Evolutionary conservation across 2,329 filamentous ascomycete species (phyloP), one percentile per base, ranked within the genome.

Genomic region (Pseudohalonectria lignicola): DNA sequence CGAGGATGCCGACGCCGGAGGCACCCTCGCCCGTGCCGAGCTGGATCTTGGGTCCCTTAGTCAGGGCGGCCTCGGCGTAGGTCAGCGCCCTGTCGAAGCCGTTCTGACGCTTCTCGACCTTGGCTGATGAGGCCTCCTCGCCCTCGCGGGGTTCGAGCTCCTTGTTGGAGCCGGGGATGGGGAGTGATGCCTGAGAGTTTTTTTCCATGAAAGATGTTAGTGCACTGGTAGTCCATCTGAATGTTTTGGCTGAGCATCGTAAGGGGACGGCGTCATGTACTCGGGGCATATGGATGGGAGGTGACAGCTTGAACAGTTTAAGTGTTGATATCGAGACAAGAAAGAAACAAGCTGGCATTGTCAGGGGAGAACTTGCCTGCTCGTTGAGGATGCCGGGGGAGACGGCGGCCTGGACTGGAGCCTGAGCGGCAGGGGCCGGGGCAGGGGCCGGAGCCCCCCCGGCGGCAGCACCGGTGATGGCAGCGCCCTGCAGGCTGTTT

Each of bases 81-180:
- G 47, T 55, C 12, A 71, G 60, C 1, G 67, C 67, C 12, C 62
- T 41, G 44, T 65, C 58, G 52, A 71, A 70, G 37, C 66, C 63
- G 29, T 69, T 53, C 43, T 70, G 64, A 35, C 66, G 59, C 57
- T 68, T 68, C 13, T 47, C 51, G 39, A 57, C 45, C 36, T 49
- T 48, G 31, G 49, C 38, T 4, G 16, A 29, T 21, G 21, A 21
- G 16, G 21, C 16, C 16, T 36, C 15, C 12, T 31, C 35, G 18
- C 7, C 26, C 26, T 37, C 29, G 9, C 65, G 62, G 17, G 65
- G 65, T 20, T 60, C 59, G 45, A 69, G 66, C 46, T 64, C 59
- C 54, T 67, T 69, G 36, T 29, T 30, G 47, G 63, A 62, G 54
- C 68, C 60, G 21, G 64, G 65, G 45, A 67, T 62, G 25, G 68